Percentiles rank a stretch among this genome's conserved stretches.
Evolutionary conservation across 306 rosid genomes (phyloP).

Genomic region (Erythrophleum fordii): DNA sequence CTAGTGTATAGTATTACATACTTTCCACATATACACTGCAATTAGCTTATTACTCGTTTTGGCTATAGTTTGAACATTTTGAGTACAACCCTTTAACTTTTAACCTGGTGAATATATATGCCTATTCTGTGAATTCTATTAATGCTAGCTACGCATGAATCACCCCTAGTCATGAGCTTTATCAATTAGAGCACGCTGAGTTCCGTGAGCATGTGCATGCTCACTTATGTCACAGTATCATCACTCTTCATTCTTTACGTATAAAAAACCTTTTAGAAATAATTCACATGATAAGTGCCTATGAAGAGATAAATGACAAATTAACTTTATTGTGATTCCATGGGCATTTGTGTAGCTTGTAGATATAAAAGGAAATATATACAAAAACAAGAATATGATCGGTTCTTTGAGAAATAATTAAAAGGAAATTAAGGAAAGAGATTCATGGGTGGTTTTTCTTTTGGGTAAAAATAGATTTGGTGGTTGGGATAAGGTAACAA

Average conservation of each 20-base stretch:
- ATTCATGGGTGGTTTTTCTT: background rate
- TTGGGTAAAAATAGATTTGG: background rate
- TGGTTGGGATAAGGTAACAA: background rate
- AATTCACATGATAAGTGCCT: constrained; percentile 6
- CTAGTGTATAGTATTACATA: background rate
- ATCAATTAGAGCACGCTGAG: background rate
- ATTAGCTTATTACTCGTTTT: background rate
- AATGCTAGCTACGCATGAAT: background rate
- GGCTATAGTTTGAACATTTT: background rate
- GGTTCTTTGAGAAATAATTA: background rate
- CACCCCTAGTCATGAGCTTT: background rate
- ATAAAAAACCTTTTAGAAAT: background rate
- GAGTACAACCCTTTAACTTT: background rate
- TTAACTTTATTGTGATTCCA: constrained; percentile 22
- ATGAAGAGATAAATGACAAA: background rate
- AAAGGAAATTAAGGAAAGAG: background rate
- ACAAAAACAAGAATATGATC: background rate
- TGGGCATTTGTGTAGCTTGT: background rate
- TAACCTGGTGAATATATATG: background rate
- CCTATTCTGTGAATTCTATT: background rate
- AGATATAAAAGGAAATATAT: background rate
- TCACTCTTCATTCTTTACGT: background rate
- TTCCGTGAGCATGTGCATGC: background rate
- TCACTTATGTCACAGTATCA: background rate
- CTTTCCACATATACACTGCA: background rate